phyloP scores from a whole-genome alignment of 306 rosid genomes.

The Quercus berberidifolia region DNA sequence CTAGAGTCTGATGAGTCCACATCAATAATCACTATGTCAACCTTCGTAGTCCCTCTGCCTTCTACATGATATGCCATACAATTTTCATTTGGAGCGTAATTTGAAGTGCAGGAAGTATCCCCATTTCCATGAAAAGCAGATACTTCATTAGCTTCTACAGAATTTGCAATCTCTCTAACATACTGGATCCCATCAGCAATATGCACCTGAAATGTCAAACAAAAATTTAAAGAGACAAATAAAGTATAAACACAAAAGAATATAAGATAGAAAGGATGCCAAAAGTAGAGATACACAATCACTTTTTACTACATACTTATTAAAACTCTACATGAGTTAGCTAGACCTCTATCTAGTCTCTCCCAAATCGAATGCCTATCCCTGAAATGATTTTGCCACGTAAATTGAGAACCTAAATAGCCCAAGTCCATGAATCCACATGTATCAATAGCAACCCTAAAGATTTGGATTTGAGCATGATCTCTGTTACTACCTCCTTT shows the following conservation, averaged over 20 bases:
- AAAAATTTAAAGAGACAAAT: background rate
- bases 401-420: no score
- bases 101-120: background rate
- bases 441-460: no score
- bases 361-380: no score
- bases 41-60: slow-evolving; percentile 33
- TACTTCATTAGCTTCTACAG: slow-evolving; percentile 21
- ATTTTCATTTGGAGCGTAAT: slow-evolving; percentile 32
- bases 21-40: slow-evolving; percentile 80
- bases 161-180: slow-evolving; percentile 40
- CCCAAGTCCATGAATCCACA: no score
- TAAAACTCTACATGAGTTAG: background rate
- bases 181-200: slow-evolving; percentile 86
- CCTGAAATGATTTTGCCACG: no score
- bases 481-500: no score
- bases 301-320: background rate
- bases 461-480: no score
- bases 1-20: slow-evolving; percentile 91
- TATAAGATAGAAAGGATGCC: background rate
- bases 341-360: no score
- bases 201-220: slow-evolving; percentile 65
- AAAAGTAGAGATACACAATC: background rate
- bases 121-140: slow-evolving; percentile 20
- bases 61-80: slow-evolving; percentile 23
- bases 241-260: background rate